Base-by-base conservation (phyloP, 139 green algal species). In the Tetradesmus lagerheimii region DNA sequence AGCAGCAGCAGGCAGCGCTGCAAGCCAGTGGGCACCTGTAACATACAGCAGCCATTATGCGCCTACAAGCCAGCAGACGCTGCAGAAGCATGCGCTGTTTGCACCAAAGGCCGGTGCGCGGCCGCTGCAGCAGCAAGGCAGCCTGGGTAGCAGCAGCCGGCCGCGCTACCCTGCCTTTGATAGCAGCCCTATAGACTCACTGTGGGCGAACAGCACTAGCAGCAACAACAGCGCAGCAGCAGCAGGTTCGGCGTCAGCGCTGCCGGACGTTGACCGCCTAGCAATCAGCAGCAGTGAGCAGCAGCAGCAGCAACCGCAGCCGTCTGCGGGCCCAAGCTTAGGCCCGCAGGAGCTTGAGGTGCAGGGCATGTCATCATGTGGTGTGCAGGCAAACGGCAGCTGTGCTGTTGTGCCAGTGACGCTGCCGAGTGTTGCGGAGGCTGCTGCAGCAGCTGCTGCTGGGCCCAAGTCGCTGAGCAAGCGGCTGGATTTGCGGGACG, bases 321-420 rank as follows among this genome's bases (percentile, higher is more conserved):
- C 93, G 27, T 87, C 89, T 76, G 89, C 94, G 78, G 92, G 92
- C 25, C 91, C 94, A 74, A 75, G 89, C 45, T 89, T 97, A 38
- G 96, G 95, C 1, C 96, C 96, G 12, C 96, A 98, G 82, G 94
- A 97, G 89, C 43, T 97, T 53, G 87, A 90, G 83, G 95, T 97
- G 34, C 64, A 64, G 34, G 5, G 35, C 29, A 91, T 91, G 88
- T 43, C 35, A 18, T 15, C 43, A 0, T 87, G 64, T 23, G 11
- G 11, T 27, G 89, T 50, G 20, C 38, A 77, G n/a, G 89, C 92
- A 0, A 91, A 66, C 1, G 88, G 83, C 2, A 89, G 82, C 5
- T 95, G 93, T 41, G 45, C 39, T 29, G 66, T 76, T n/a, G 39
- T 45, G 78, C 14, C 66, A 34, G 62, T 47, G n/a, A 37, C 25